Percentiles rank a stretch among this genome's conserved stretches.
Conservation (phyloP, 2,329 filamentous ascomycete species). For the Tolypocladium cylindrosporum region DNA sequence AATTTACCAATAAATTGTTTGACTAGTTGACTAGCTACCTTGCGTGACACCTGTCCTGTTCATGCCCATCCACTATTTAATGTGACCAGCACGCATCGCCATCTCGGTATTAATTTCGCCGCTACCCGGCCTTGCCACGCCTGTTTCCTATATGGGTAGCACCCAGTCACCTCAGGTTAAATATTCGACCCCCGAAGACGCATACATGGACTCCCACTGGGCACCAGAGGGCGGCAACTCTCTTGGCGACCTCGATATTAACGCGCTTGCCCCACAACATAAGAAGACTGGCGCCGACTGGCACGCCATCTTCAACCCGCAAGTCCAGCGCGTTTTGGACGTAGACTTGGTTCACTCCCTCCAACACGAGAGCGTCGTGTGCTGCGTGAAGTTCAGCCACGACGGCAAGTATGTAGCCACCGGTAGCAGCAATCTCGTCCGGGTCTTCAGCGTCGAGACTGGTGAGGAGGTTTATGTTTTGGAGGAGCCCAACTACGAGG, state of each 20-base stretch:
- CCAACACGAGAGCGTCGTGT: slow-evolving; percentile 90
- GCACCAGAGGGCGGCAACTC: slow-evolving; percentile 35
- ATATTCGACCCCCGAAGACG: no score
- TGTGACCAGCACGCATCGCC: no score
- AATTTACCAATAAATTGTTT: no score
- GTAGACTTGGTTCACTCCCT: slow-evolving; percentile 91
- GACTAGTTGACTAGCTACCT: no score
- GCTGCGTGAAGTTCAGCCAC: slow-evolving; percentile 92
- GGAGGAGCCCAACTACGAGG: slow-evolving; percentile 70
- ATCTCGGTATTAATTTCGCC: no score
- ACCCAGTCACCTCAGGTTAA: no score
- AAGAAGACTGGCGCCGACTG: slow-evolving; percentile 89
- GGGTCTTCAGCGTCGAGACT: slow-evolving; percentile 88
- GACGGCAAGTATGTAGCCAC: slow-evolving; percentile 95
- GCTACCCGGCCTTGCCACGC: no score
- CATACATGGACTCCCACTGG: no score
- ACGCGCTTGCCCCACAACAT: slow-evolving; percentile 71
- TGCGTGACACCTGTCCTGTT: no score
- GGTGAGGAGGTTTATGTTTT: slow-evolving; percentile 83
- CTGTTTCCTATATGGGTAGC: no score
- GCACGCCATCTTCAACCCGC: slow-evolving; percentile 95
- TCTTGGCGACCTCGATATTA: slow-evolving; percentile 77
- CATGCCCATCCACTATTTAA: no score
- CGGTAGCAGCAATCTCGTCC: slow-evolving; percentile 82
- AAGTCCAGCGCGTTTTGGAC: slow-evolving; percentile 79